Evolutionary conservation across 2,329 filamentous ascomycete genomes (phyloP), one percentile per base, ranked within the genome.

Genomic region (Colletotrichum tamarilloi): DNA sequence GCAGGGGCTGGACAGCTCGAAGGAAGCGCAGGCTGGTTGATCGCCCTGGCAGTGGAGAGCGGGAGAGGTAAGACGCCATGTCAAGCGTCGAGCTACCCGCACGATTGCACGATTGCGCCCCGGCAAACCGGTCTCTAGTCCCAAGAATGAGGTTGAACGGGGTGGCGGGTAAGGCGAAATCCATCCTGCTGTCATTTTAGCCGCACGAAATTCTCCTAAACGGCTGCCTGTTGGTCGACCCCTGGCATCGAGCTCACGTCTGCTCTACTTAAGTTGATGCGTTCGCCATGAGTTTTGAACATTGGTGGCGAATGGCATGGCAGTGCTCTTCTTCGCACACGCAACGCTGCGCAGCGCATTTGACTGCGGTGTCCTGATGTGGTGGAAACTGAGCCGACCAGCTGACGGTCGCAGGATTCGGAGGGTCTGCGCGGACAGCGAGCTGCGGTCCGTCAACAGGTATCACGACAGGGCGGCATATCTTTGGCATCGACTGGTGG

Each of bases 81-180:
- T 53, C 46, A 53, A 63, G 60, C 28, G 12, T 63, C 22, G 42
- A 52, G 22, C 56, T 57, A 28, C 42, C 35, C 38, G 70, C 56
- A 57, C 22, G 46, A 69, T 65, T 62, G 70, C 56, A 57, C 22
- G 46, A 69, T 65, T 62, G 46, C 62, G 70, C 63, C 60, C 70
- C 70, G 56, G 56, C 26, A 62, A 60, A 38, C 66, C 46, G 66
- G 70, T 64, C 22, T 30, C 38, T 26, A 59, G 70, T 30, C 55
- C 59, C 46, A 26, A 35, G n/a, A 38, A 38, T 53, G 32, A 63
- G 26, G 66, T 56, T 59, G 60, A 59, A 65, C 30, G 70, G 70
- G 56, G 49, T 32, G 49, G 49, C 67, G 53, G 67, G 55, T 62
- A 70, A 65, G 59, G 67, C 60, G 55, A 22, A 42, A 56, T 28